Evolutionary conservation across 1,284 basidiomycete genomes (phyloP), one percentile per base, ranked within the genome.

Genomic region (Ustilago loliicola): DNA sequence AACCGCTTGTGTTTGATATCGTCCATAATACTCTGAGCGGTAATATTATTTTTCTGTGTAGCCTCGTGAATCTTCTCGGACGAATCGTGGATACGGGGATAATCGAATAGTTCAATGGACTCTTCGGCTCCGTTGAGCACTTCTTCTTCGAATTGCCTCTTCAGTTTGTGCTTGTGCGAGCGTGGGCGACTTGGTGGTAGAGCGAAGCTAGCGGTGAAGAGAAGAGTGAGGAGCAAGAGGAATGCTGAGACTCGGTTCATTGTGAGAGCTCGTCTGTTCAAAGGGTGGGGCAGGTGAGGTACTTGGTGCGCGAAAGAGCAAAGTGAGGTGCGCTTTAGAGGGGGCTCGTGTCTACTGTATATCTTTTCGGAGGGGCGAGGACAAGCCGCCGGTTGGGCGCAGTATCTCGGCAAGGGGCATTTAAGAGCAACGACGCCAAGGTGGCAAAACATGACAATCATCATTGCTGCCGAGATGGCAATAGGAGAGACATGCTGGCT

Each of bases 1-100:
- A 38, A 38, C 15, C 36, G 6, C 3, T 38, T 8, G 36, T 15
- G 36, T 38, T 38, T 15, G 13, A 38, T 17, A 59, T 40, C 1
- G 25, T 51, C 55, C 11, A 50, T 2, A 25, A 69, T 30, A 7
- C 4, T 7, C 0, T 29, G 1, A 1, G 50, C 32, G 13, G 59
- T 66, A 55, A 69, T 36, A 21, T 74, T 69, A 23, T 66, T 9
- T 23, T 58, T 25, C 3, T 32, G 34, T 1, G 47, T 42, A 3
- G 21, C 27, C 3, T 69, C 50, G 51, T 74, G 66, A 2, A 69
- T 30, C 21, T 62, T 27, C 36, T 74, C 72, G 1, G 62, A 30
- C 3, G 72, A 15, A n/a, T 74, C 66, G 52, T 74, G 72, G 3
- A 66, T 47, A 3, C 66, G 72, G 1, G 72, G 66, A 11, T 23